Conservation (phyloP, 768 basidiomycete species). For the Daedaleopsis sinensis region DNA sequence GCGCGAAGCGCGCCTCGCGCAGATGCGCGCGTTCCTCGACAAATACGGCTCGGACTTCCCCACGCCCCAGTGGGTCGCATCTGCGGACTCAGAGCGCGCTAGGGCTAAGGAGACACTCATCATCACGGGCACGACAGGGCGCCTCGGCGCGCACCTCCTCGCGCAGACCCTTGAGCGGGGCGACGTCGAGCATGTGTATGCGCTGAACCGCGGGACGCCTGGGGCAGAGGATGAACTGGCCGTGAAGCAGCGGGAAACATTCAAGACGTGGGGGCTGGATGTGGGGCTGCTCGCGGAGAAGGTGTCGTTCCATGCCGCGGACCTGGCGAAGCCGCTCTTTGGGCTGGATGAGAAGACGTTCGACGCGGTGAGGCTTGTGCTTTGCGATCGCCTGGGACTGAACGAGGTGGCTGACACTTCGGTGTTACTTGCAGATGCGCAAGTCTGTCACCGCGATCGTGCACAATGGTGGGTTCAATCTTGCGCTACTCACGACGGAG, state of each 20-base stretch:
- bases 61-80: not conserved
- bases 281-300: conserved; percentile 8
- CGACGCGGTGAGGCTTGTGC: conserved; percentile 17
- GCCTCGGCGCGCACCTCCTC: conserved; percentile 33
- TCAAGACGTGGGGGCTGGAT: conserved; percentile 19
- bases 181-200: conserved; percentile 26
- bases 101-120: conserved; percentile 25
- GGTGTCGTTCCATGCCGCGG: conserved; percentile 23
- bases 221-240: conserved; percentile 4
- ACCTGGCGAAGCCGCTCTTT: conserved; percentile 21
- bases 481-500: no score
- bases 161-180: conserved; percentile 23
- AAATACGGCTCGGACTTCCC: conserved; percentile 22
- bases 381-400: not conserved
- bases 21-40: conserved; percentile 22
- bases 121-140: conserved; percentile 37
- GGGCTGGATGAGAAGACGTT: conserved; percentile 17
- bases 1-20: conserved; percentile 7
- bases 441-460: conserved; percentile 17
- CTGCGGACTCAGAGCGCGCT: not conserved
- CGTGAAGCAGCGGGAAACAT: conserved; percentile 17
- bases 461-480: conserved; percentile 27
- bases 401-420: no score
- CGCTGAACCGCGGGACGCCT: conserved; percentile 24
- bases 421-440: conserved; percentile 6